Evolutionary conservation across 2,329 filamentous ascomycete species (phyloP).

Genomic region (Apiospora saccharicola): DNA sequence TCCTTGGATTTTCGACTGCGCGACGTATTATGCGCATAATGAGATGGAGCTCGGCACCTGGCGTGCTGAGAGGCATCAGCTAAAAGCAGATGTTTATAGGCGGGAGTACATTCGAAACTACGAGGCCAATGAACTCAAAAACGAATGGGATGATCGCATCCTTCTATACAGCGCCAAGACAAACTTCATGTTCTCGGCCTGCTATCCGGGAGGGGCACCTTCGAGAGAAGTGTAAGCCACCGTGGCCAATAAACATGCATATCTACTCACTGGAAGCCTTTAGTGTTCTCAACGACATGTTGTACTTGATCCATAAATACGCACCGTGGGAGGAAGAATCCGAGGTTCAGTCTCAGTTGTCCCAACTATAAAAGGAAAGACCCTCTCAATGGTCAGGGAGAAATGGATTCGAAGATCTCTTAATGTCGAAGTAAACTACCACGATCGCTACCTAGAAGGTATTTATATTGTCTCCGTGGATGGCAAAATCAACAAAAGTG

Average conservation of each 20-base stretch:
- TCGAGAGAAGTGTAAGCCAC: conserved; percentile 26
- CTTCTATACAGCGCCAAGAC: conserved; percentile 36
- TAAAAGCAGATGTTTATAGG: conserved; percentile 28
- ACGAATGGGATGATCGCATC: conserved; percentile 43
- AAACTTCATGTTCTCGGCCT: conserved; percentile 31
- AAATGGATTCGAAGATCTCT: background rate
- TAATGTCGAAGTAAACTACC: background rate
- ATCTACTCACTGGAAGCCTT: background rate
- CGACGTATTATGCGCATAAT: conserved; percentile 49
- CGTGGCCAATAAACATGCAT: background rate
- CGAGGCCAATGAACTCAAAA: conserved; percentile 37
- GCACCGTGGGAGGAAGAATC: conserved; percentile 26
- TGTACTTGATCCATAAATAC: conserved; percentile 26
- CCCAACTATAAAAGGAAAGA: background rate
- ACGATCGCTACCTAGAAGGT: background rate
- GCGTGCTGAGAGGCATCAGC: conserved; percentile 32
- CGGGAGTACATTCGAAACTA: conserved; percentile 34
- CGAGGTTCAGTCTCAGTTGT: background rate
- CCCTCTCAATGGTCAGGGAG: background rate
- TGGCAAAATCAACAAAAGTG: background rate
- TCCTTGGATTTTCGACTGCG: conserved; percentile 47
- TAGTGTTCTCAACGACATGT: conserved; percentile 25
- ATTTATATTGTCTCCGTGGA: background rate
- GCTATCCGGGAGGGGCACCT: conserved; percentile 24
- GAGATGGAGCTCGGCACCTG: conserved; percentile 38